Conservation (phyloP, 352 stramenopile species). For the Globisporangium nunn region DNA sequence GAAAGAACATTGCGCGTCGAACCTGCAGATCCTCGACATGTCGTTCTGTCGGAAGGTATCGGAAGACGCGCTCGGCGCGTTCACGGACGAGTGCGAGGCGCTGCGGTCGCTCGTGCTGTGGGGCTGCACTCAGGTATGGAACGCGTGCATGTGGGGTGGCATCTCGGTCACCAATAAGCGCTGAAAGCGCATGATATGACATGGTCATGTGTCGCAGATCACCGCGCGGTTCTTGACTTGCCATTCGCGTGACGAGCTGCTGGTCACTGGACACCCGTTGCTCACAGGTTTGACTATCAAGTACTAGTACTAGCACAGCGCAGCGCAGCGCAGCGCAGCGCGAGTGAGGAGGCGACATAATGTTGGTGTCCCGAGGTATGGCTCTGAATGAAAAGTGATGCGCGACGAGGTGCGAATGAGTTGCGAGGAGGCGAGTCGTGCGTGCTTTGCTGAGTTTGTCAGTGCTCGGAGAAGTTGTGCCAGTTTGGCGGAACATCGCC, state of each 20-base stretch:
- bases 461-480: background rate
- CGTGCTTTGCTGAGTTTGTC: background rate
- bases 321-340: too few species aligned
- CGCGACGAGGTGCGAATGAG: background rate
- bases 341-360: too few species aligned
- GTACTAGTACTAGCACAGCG: constrained; percentile 20
- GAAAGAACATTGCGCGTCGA: constrained; percentile 38
- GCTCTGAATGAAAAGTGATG: background rate
- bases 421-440: background rate
- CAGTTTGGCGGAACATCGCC: background rate
- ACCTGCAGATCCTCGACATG: constrained; percentile 48
- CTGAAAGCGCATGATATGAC: background rate
- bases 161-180: background rate
- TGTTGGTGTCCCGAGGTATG: too few species aligned
- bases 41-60: constrained; percentile 72
- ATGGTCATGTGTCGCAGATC: constrained; percentile 25
- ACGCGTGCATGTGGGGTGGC: background rate
- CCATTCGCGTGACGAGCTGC: constrained; percentile 54
- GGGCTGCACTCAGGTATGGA: constrained; percentile 67
- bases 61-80: constrained; percentile 59
- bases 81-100: constrained; percentile 37
- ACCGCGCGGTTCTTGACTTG: constrained; percentile 62
- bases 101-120: constrained; percentile 51
- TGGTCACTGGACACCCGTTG: constrained; percentile 59
- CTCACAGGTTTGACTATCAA: constrained; percentile 69